Evolutionary conservation across 768 basidiomycete genomes (phyloP).

Genomic region (Hirschioporus abietinus): DNA sequence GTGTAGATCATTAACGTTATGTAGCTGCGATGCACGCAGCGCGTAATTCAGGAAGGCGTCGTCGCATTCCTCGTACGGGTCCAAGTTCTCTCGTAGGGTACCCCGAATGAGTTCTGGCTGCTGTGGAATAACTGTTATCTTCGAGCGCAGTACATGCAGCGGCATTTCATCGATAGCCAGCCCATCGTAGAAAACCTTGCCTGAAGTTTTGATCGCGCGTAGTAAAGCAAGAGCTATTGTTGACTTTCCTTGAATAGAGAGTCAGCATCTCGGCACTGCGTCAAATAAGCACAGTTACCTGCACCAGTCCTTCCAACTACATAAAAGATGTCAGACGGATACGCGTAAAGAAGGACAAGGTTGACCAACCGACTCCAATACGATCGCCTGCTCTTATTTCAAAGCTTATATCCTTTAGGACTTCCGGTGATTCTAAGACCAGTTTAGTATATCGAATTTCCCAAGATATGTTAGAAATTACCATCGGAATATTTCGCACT

Average conservation of each 20-base stretch:
- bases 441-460: slow-evolving; percentile 2
- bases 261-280: slow-evolving; percentile 26
- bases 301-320: slow-evolving; percentile 68
- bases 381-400: slow-evolving; percentile 48
- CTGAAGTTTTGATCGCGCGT: slow-evolving; percentile 60
- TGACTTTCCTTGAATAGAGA: slow-evolving; percentile 18
- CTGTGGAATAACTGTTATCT: slow-evolving; percentile 67
- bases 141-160: slow-evolving; percentile 47
- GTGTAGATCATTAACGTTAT: background rate
- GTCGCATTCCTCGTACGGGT: slow-evolving; percentile 56
- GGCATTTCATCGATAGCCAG: slow-evolving; percentile 42
- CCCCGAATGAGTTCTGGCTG: slow-evolving; percentile 73
- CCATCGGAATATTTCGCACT: slow-evolving; percentile 32
- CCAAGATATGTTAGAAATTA: background rate
- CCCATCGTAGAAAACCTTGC: slow-evolving; percentile 52
- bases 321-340: background rate
- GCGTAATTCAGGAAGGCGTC: slow-evolving; percentile 35
- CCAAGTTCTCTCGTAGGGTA: slow-evolving; percentile 65
- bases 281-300: slow-evolving; percentile 30
- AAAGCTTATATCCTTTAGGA: slow-evolving; percentile 52
- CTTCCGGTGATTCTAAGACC: slow-evolving; percentile 38
- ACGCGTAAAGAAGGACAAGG: slow-evolving; percentile 1
- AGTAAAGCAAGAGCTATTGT: slow-evolving; percentile 43
- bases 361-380: slow-evolving; percentile 39
- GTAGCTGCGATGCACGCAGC: slow-evolving; percentile 31